These are phyloP conservation scores for Aspergillus steynii DNA, from an alignment of 495 filamentous ascomycete genomes.

Conservation along the genomic window DNA sequence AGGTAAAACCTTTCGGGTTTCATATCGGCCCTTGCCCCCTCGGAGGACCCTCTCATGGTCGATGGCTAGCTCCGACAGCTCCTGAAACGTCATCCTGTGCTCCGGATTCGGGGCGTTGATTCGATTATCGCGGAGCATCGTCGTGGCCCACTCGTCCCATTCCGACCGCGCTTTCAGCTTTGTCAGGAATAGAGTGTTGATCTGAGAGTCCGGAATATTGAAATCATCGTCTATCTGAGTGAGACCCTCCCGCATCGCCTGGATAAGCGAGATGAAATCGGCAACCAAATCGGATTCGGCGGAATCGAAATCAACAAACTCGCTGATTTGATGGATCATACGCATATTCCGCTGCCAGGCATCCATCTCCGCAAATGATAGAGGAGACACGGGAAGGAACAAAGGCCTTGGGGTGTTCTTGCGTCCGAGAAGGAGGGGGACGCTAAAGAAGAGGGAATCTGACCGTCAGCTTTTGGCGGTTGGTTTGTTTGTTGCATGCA, in stretches of 20 bases:
- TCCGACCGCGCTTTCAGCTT: conserved; percentile 29
- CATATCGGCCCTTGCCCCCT: not conserved
- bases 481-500: conserved; percentile 8
- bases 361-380: conserved; percentile 21
- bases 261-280: conserved; percentile 31
- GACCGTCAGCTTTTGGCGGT: conserved; percentile 2
- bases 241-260: conserved; percentile 32
- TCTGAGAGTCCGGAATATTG: conserved; percentile 29
- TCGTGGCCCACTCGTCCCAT: conserved; percentile 30
- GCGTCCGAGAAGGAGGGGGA: not conserved
- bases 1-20: not conserved
- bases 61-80: conserved; percentile 25
- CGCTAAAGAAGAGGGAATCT: not conserved
- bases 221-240: conserved; percentile 29
- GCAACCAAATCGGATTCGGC: conserved; percentile 24
- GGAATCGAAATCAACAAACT: conserved; percentile 33
- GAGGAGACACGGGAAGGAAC: not conserved
- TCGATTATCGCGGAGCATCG: conserved; percentile 28
- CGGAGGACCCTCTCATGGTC: conserved; percentile 22
- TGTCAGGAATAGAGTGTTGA: conserved; percentile 31
- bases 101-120: conserved; percentile 20
- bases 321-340: conserved; percentile 32
- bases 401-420: not conserved
- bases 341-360: conserved; percentile 30
- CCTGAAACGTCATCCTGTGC: conserved; percentile 25